phyloP scores from a whole-genome alignment of 1,284 basidiomycete species.

The Papiliotrema nemorosa region DNA sequence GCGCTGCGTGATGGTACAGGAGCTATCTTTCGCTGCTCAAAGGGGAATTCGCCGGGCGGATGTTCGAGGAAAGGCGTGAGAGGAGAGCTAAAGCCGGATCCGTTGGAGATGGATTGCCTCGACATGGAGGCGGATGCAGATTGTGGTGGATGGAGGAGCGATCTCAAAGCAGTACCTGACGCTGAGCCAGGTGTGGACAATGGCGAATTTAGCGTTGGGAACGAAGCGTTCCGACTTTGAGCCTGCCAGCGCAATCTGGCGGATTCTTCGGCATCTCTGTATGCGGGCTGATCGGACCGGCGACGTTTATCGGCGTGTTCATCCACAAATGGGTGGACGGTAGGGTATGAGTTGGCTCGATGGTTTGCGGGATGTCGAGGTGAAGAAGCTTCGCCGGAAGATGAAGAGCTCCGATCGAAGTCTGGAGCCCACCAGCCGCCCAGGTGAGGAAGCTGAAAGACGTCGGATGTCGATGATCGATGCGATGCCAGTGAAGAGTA shows the following conservation, averaged over 20 bases:
- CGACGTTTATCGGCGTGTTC: constrained; percentile 38
- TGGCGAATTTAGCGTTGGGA: constrained; percentile 20
- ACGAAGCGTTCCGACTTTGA: constrained; percentile 42
- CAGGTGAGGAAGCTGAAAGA: constrained; percentile 2
- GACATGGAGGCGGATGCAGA: constrained; percentile 7
- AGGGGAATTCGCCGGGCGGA: background rate
- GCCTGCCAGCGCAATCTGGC: constrained; percentile 41
- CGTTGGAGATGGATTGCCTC: background rate
- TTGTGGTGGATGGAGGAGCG: constrained; percentile 5
- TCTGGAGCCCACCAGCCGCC: constrained; percentile 44
- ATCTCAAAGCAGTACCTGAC: background rate
- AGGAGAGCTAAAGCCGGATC: constrained; percentile 3
- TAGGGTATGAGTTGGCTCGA: constrained; percentile 15
- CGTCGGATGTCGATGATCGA: constrained; percentile 18
- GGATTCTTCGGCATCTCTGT: constrained; percentile 37
- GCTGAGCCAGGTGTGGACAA: constrained; percentile 7
- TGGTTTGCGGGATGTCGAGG: background rate
- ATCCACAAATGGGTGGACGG: constrained; percentile 17
- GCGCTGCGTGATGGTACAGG: constrained; percentile 23
- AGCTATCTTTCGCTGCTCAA: constrained; percentile 4
- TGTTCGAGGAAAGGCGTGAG: constrained; percentile 1
- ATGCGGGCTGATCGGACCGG: constrained; percentile 33
- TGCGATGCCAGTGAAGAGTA: constrained; percentile 39
- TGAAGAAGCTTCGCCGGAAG: background rate
- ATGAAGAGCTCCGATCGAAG: constrained; percentile 14